Evolutionary conservation across 2,329 filamentous ascomycete genomes (phyloP).

Genomic region (Fusarium begoniae): DNA sequence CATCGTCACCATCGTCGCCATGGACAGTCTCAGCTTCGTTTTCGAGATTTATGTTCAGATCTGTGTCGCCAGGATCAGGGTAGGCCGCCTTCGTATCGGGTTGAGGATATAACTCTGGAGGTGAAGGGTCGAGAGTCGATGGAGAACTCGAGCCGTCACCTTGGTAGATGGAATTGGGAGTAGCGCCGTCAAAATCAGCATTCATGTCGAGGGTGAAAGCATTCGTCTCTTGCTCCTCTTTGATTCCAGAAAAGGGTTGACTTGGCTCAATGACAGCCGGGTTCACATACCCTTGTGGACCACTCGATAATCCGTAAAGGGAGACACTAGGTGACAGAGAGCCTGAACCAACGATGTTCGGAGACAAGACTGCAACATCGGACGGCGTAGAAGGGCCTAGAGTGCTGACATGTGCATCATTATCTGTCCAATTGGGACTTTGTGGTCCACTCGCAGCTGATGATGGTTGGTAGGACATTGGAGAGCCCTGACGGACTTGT

Average conservation of each 20-base stretch:
- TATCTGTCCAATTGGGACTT: slow-evolving; percentile 30
- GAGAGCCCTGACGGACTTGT: slow-evolving; percentile 26
- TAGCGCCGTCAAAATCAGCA: background rate
- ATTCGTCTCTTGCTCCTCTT: background rate
- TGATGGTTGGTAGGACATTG: slow-evolving; percentile 30
- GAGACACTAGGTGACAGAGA: slow-evolving; percentile 13
- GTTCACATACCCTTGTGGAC: slow-evolving; percentile 25
- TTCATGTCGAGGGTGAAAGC: slow-evolving; percentile 7
- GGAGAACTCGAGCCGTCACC: background rate
- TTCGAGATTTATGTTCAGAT: background rate
- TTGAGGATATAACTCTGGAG: background rate
- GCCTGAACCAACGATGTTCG: slow-evolving; percentile 11
- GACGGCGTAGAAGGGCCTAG: slow-evolving; percentile 33
- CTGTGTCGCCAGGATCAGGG: slow-evolving; percentile 18
- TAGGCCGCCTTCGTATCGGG: background rate
- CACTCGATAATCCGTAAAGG: slow-evolving; percentile 19
- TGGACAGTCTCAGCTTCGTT: background rate
- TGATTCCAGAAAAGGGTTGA: background rate
- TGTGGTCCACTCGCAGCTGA: slow-evolving; percentile 26
- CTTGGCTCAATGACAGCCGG: slow-evolving; percentile 22
- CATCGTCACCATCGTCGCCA: background rate
- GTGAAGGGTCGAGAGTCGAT: background rate
- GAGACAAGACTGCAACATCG: slow-evolving; percentile 15
- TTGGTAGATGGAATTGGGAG: background rate
- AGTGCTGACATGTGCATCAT: slow-evolving; percentile 18